Conservation (phyloP, 2,329 filamentous ascomycete genomes). For the Fusarium solani-melongenae region DNA sequence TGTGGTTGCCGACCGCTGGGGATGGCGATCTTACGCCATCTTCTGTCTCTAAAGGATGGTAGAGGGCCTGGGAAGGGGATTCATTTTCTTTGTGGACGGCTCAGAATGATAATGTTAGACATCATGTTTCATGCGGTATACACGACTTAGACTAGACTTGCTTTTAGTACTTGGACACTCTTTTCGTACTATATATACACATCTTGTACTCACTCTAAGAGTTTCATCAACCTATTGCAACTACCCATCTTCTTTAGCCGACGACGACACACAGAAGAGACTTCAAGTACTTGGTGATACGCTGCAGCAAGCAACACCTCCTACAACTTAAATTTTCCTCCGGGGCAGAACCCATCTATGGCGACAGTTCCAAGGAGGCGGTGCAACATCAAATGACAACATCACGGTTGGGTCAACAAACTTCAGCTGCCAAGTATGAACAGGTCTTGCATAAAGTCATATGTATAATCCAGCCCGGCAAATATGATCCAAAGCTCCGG, state of each 20-base stretch:
- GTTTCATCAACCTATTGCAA: not conserved
- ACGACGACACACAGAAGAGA: not conserved
- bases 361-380: too few relatives aligned
- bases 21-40: not conserved
- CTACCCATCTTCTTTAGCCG: not conserved
- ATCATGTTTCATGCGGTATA: not conserved
- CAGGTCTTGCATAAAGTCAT: conserved; percentile 7
- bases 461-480: conserved; percentile 10
- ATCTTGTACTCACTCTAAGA: not conserved
- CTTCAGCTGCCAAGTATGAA: not conserved
- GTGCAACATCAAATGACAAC: too few relatives aligned
- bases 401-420: too few relatives aligned
- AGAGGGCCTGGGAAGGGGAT: not conserved
- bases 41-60: not conserved
- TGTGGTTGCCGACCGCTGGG: not conserved
- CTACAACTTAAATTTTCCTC: not conserved
- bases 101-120: not conserved
- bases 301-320: not conserved
- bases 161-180: not conserved
- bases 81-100: not conserved
- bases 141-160: not conserved
- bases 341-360: too few relatives aligned
- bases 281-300: not conserved
- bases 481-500: conserved; percentile 4
- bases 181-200: not conserved